Percentiles rank a stretch among this genome's conserved stretches.
phyloP scores from a whole-genome alignment of 345 rosid species.

The Populus davidiana region DNA sequence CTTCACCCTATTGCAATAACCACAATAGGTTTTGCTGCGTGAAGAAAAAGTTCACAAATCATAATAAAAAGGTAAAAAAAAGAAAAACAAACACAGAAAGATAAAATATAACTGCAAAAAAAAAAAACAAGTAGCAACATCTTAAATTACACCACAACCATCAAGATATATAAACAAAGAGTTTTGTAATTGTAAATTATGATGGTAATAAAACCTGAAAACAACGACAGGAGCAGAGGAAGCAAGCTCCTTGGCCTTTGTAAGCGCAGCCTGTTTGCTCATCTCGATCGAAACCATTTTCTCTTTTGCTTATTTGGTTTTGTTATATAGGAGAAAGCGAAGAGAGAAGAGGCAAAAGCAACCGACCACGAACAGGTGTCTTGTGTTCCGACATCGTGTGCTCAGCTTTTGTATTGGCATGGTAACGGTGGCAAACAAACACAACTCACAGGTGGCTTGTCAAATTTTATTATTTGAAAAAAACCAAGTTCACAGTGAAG shows the following conservation, averaged over 20 bases:
- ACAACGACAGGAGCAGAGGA: slow-evolving; percentile 59
- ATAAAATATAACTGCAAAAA: not conserved
- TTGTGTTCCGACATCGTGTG: not conserved
- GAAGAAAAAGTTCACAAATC: not conserved
- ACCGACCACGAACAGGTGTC: slow-evolving; percentile 4
- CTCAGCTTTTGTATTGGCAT: not conserved
- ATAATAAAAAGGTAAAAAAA: not conserved
- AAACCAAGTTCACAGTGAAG: too few species aligned
- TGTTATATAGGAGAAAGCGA: too few species aligned
- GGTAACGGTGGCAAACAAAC: not conserved
- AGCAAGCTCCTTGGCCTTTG: slow-evolving; percentile 56
- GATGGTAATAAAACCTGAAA: slow-evolving; percentile 42
- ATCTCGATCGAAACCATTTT: slow-evolving; percentile 22
- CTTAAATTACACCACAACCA: not conserved
- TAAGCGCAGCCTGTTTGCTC: slow-evolving; percentile 43
- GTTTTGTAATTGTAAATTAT: not conserved
- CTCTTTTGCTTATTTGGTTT: not conserved
- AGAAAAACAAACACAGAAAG: not conserved
- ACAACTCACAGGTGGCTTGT: not conserved
- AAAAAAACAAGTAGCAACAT: not conserved
- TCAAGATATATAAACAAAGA: not conserved
- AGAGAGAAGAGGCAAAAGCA: not conserved
- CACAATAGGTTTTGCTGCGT: slow-evolving; percentile 67
- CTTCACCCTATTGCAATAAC: slow-evolving; percentile 58
- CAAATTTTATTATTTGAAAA: not conserved